Base-by-base conservation (phyloP, 495 filamentous ascomycete genomes). In the Choiromyces venosus region DNA sequence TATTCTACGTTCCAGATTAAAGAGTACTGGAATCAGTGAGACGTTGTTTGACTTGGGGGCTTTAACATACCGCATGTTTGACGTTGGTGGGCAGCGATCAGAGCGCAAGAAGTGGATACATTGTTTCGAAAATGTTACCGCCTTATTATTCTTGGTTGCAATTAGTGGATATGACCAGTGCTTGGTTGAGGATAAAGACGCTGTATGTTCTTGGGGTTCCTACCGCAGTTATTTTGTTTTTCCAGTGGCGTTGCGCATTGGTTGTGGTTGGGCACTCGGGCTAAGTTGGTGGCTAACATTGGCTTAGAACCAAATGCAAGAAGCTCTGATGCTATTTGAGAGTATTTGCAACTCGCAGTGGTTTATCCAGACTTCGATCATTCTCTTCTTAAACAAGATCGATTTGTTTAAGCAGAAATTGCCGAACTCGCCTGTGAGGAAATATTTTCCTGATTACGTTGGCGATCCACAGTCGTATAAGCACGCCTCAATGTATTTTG, bases 51-150 rank as follows among this genome's bases (percentile, higher is more conserved):
- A 97, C 82, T 87, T 98, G 35, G 94, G 94, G 37, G 89, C 94
- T 76, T 88, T 98, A 82, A 97, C 94, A 76, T 99, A 97, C 83
- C 90, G 93, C 68, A 99, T 99, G 95, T 97, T 98, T 85, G 95
- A 99, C 80, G 95, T 99, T 73, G 95, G 95, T 78, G 95, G 95
- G 69, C 95, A 99, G 83, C 86, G 95, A 77, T 98, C 96, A 35
- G 95, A 99, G 79, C 91, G 95, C 69, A 99, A 99, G 87, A 99
- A 99, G 84, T 99, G 95, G 95, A 97, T 99, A 76, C 95, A 99
- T 81, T 97, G 95, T 84, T 99, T 99, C 82, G 95, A 99, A 81
- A 96, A 96, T 79, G 95, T 99, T 74, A 94, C 93, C 71, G 91
- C 91, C 81, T 85, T 99, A 46, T 86, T 99, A 65, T 99, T 99